A percentile compares a stretch with the other conserved stretches of the same genome.
These are phyloP conservation scores for Pseudodiploospora longispora DNA, from an alignment of 2,329 filamentous ascomycete genomes.

Conservation along the genomic window DNA sequence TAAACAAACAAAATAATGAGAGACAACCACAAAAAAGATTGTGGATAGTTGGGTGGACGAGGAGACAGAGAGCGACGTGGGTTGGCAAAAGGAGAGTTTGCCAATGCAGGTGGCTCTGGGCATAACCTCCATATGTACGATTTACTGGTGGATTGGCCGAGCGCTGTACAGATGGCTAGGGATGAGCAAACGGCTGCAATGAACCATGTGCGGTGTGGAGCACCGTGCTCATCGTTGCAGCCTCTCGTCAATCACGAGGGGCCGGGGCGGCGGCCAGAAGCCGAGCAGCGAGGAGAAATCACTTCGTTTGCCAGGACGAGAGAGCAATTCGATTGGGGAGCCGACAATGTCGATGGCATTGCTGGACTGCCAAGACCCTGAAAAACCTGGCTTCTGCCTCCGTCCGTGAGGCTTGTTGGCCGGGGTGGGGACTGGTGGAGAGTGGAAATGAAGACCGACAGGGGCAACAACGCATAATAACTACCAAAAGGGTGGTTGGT, in stretches of 20 bases:
- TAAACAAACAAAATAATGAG: background rate
- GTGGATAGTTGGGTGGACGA: background rate
- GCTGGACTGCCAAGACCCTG: background rate
- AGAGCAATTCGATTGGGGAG: background rate
- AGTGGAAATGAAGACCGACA: constrained; percentile 3
- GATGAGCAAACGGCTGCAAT: too few species aligned
- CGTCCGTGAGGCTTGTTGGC: background rate
- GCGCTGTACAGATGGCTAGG: too few species aligned
- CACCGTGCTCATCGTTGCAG: background rate
- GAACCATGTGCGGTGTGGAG: too few species aligned
- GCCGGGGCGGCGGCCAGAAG: background rate
- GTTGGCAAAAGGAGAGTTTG: background rate
- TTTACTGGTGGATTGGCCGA: background rate
- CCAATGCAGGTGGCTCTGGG: background rate
- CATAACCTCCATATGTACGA: background rate
- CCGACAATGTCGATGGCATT: background rate
- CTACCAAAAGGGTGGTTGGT: too few species aligned
- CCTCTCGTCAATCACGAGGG: background rate
- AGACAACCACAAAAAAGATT: constrained; percentile 6
- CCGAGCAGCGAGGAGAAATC: background rate
- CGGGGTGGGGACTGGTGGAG: constrained; percentile 1
- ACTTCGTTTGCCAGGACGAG: background rate
- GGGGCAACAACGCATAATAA: background rate
- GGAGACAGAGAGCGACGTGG: background rate
- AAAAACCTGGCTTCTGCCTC: background rate